Conservation (phyloP, 441 rosid genomes). For the Gossypium davidsonii region DNA sequence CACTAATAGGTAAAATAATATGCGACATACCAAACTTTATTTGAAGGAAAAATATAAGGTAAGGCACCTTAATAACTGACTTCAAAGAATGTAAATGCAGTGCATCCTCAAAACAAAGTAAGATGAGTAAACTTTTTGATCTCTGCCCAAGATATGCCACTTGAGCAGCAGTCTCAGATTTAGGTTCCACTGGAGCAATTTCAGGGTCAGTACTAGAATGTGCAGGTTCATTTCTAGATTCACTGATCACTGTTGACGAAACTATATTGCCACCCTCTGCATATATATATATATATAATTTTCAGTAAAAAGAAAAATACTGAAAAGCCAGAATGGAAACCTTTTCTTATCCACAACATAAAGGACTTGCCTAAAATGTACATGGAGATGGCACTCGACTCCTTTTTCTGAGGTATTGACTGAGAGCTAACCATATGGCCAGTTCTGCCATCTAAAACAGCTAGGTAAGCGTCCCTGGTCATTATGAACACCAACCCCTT, state of each 20-base stretch:
- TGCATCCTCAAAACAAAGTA: slow-evolving; percentile 61
- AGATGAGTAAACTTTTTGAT: slow-evolving; percentile 28
- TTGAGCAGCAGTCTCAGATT: slow-evolving; percentile 31
- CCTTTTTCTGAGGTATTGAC: slow-evolving; percentile 32
- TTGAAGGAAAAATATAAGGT: slow-evolving; percentile 16
- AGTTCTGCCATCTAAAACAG: slow-evolving; percentile 46
- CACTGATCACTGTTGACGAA: slow-evolving; percentile 29
- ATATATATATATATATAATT: slow-evolving; percentile 26
- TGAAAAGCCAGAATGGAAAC: slow-evolving; percentile 3
- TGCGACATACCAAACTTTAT: slow-evolving; percentile 12
- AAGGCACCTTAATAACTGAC: slow-evolving; percentile 54
- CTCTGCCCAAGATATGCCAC: slow-evolving; percentile 28
- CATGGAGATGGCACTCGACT: slow-evolving; percentile 45
- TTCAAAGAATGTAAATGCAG: slow-evolving; percentile 47
- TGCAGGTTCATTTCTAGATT: slow-evolving; percentile 32
- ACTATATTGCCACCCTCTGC: slow-evolving; percentile 45
- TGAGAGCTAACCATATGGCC: slow-evolving; percentile 43
- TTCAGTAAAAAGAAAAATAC: slow-evolving; percentile 16
- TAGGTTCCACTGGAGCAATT: slow-evolving; percentile 32
- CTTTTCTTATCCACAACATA: slow-evolving; percentile 11
- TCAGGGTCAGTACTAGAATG: slow-evolving; percentile 22
- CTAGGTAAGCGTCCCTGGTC: slow-evolving; percentile 52
- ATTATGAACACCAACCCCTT: slow-evolving; percentile 33
- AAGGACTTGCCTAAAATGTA: slow-evolving; percentile 51
- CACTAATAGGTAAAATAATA: slow-evolving; percentile 20